Conservation (phyloP, 768 basidiomycete genomes). For the Naganishia antarctica region DNA sequence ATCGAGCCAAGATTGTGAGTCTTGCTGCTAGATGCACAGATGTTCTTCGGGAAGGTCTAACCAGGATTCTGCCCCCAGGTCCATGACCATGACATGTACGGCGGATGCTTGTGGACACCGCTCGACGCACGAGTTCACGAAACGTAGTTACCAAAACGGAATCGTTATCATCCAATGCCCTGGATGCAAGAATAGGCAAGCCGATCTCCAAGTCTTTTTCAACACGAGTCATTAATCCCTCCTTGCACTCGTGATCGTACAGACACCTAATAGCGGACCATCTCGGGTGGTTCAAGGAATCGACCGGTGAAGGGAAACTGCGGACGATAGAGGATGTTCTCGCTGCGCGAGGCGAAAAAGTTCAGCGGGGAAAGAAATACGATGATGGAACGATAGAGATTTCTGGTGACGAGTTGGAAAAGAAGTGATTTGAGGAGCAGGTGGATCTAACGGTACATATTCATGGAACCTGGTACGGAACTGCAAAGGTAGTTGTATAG, state of each 20-base stretch:
- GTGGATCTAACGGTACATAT: too few species aligned
- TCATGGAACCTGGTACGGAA: background rate
- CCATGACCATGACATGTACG: conserved; percentile 49
- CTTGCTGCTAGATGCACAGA: background rate
- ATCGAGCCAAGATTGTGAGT: conserved; percentile 16
- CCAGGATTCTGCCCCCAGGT: conserved; percentile 30
- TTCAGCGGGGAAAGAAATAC: conserved; percentile 47
- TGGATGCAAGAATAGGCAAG: conserved; percentile 77
- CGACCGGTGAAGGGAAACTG: conserved; percentile 54
- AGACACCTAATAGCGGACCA: conserved; percentile 50
- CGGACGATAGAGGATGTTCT: conserved; percentile 79
- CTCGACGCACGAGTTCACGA: conserved; percentile 82
- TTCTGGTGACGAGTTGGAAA: background rate
- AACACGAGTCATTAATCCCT: background rate
- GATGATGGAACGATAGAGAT: conserved; percentile 28
- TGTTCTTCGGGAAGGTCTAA: too few species aligned
- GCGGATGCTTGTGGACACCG: conserved; percentile 60
- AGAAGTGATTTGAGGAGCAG: background rate
- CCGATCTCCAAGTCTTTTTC: background rate
- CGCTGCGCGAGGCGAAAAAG: conserved; percentile 69
- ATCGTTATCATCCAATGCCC: conserved; percentile 91
- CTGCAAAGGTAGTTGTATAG: background rate
- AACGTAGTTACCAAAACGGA: conserved; percentile 75
- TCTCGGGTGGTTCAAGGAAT: conserved; percentile 49
- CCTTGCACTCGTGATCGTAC: too few species aligned